Evolutionary conservation across 1,139 yeast species (phyloP).

Genomic region (Kodamaea fungicola): DNA sequence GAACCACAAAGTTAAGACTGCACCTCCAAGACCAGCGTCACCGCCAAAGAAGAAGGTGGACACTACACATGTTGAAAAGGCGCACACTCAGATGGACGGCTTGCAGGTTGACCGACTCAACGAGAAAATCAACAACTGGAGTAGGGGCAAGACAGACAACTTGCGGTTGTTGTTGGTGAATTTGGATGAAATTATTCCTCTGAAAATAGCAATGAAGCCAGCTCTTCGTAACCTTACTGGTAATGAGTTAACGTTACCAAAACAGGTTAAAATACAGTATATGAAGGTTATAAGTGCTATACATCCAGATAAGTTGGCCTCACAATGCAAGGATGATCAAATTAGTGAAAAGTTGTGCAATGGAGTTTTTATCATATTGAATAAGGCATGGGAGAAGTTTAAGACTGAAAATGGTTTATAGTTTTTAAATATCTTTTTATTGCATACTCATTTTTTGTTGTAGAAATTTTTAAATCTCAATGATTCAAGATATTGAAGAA

Average conservation of each 20-base stretch:
- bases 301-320: conserved; percentile 85
- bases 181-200: conserved; percentile 20
- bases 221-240: conserved; percentile 30
- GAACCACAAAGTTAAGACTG: conserved; percentile 13
- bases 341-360: conserved; percentile 84
- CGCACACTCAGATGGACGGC: conserved; percentile 11
- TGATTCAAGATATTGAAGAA: conserved; percentile 30
- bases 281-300: conserved; percentile 92
- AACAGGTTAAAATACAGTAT: conserved; percentile 80
- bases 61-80: conserved; percentile 4
- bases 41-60: conserved; percentile 18
- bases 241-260: conserved; percentile 83
- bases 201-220: conserved; percentile 12
- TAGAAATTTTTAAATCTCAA: conserved; percentile 5
- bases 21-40: conserved; percentile 17
- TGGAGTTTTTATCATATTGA: conserved; percentile 76
- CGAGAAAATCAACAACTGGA: conserved; percentile 16
- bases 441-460: no score
- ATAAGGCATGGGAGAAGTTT: conserved; percentile 89
- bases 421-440: no score
- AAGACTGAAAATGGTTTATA: conserved; percentile 41
- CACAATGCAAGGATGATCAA: conserved; percentile 37
- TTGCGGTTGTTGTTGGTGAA: conserved; percentile 19
- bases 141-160: conserved; percentile 18
- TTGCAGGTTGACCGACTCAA: conserved; percentile 14